A percentile compares a stretch with the other conserved stretches of the same genome.
Conservation (phyloP, 352 stramenopile genomes). For the Thraustotheca clavata region DNA sequence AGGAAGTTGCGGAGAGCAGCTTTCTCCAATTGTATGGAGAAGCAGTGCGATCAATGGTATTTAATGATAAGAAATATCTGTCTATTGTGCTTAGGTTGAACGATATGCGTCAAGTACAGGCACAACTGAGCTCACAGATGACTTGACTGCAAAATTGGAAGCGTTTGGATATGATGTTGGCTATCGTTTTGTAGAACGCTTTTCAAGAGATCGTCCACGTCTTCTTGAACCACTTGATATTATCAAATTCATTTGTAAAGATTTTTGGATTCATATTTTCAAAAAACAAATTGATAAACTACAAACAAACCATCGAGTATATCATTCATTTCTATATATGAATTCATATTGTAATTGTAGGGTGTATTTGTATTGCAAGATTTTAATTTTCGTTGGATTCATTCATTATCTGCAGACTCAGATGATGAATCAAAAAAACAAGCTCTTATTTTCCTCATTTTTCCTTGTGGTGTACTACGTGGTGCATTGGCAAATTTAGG, state of each 20-base stretch:
- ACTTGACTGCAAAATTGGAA: constrained; percentile 73
- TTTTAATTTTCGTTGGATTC: constrained; percentile 90
- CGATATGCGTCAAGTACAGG: constrained; percentile 40
- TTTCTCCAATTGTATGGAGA: constrained; percentile 84
- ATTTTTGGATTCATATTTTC: constrained; percentile 97
- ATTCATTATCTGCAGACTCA: constrained; percentile 61
- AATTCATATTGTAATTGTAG: constrained; percentile 29
- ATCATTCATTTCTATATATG: neutral
- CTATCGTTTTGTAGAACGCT: constrained; percentile 76
- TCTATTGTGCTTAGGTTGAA: constrained; percentile 39
- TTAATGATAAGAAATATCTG: neutral
- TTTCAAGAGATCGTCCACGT: constrained; percentile 56
- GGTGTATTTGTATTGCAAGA: constrained; percentile 94
- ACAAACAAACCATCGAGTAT: constrained; percentile 94
- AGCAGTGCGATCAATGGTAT: constrained; percentile 78
- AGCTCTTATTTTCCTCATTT: constrained; percentile 90
- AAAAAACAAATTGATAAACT: constrained; percentile 98
- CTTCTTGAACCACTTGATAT: constrained; percentile 90
- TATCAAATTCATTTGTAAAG: constrained; percentile 98
- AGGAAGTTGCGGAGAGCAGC: constrained; percentile 77
- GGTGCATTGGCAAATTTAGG: constrained; percentile 92
- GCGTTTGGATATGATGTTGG: constrained; percentile 82
- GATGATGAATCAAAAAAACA: constrained; percentile 85
- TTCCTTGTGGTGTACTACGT: constrained; percentile 93
- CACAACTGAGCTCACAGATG: constrained; percentile 38